A percentile compares a stretch with the other conserved stretches of the same genome.
These are phyloP conservation scores for Thielaviopsis euricoi DNA, from an alignment of 2,329 filamentous ascomycete genomes.

Conservation along the genomic window DNA sequence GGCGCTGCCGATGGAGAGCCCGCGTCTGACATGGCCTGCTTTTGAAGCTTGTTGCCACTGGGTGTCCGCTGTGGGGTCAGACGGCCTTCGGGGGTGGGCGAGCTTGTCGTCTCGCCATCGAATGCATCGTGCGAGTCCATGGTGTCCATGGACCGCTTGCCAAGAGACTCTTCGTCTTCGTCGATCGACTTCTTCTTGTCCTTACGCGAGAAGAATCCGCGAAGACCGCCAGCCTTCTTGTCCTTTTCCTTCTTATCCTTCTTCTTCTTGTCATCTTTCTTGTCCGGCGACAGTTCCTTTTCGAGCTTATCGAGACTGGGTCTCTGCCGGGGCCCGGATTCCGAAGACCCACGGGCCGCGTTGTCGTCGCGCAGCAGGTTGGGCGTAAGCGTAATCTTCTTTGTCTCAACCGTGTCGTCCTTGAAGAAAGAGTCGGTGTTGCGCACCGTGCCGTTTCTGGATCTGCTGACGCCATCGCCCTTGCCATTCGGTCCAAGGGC, in stretches of 20 bases:
- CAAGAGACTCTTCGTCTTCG: conserved; percentile 40
- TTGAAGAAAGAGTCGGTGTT: conserved; percentile 97
- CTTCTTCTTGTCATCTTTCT: conserved; percentile 56
- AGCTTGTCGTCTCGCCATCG: not conserved
- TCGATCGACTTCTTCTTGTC: conserved; percentile 40
- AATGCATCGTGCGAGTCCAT: conserved; percentile 4
- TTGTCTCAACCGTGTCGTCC: conserved; percentile 85
- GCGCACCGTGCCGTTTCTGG: conserved; percentile 70
- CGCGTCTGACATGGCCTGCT: conserved; percentile 34
- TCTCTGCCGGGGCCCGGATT: conserved; percentile 33
- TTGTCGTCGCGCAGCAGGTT: conserved; percentile 77
- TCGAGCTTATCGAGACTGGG: conserved; percentile 59
- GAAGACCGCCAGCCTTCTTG: conserved; percentile 39
- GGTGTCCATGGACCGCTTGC: conserved; percentile 15
- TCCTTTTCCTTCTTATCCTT: conserved; percentile 60
- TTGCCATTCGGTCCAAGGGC: not conserved
- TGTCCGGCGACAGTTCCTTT: conserved; percentile 39
- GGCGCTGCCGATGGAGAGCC: conserved; percentile 26
- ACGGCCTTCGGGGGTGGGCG: conserved; percentile 23
- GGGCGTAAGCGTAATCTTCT: conserved; percentile 92
- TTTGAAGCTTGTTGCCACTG: conserved; percentile 47
- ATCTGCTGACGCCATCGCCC: conserved; percentile 38
- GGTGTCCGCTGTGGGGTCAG: conserved; percentile 34
- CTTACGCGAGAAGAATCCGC: conserved; percentile 46
- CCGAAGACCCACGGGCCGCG: conserved; percentile 34